A percentile compares a stretch with the other conserved stretches of the same genome.
phyloP scores from a whole-genome alignment of 1,284 basidiomycete genomes.

The Phylloporus sp. region DNA sequence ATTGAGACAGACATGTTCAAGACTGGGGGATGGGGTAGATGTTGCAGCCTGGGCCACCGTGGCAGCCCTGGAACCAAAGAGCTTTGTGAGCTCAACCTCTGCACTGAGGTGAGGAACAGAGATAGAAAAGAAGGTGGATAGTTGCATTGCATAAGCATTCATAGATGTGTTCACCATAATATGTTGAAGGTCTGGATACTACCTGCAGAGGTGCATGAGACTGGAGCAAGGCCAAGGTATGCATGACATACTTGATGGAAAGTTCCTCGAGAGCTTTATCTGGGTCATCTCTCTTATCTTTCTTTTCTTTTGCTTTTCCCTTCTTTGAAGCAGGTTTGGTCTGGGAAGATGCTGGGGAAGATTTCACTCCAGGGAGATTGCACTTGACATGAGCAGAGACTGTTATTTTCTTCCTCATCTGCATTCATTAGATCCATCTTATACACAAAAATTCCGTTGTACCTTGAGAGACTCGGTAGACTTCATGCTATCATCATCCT shows the following conservation, averaged over 20 bases:
- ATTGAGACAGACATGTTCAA: too few species aligned
- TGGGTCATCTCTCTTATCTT: constrained; percentile 75
- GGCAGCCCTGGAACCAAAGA: constrained; percentile 91
- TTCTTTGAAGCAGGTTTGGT: constrained; percentile 52
- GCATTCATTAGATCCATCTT: constrained; percentile 25
- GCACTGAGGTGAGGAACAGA: constrained; percentile 81
- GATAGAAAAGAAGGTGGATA: constrained; percentile 71
- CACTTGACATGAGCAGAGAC: constrained; percentile 17
- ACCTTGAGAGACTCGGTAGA: constrained; percentile 52
- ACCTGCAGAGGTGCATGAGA: constrained; percentile 37
- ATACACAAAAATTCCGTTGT: not conserved
- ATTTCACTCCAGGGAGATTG: constrained; percentile 15
- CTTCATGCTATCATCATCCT: constrained; percentile 29
- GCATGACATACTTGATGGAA: constrained; percentile 62
- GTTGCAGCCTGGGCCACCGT: constrained; percentile 51
- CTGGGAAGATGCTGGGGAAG: constrained; percentile 9
- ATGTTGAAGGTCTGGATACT: constrained; percentile 58
- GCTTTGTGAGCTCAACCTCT: constrained; percentile 87
- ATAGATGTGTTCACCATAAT: constrained; percentile 26
- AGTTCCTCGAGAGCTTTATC: constrained; percentile 85
- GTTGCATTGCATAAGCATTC: constrained; percentile 28
- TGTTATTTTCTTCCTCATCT: constrained; percentile 57
- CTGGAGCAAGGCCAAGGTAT: not conserved
- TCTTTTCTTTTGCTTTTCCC: constrained; percentile 62
- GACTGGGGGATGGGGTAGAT: constrained; percentile 35